phyloP scores from a whole-genome alignment of 305 asterid genomes.

The Fraxinus velutina region DNA sequence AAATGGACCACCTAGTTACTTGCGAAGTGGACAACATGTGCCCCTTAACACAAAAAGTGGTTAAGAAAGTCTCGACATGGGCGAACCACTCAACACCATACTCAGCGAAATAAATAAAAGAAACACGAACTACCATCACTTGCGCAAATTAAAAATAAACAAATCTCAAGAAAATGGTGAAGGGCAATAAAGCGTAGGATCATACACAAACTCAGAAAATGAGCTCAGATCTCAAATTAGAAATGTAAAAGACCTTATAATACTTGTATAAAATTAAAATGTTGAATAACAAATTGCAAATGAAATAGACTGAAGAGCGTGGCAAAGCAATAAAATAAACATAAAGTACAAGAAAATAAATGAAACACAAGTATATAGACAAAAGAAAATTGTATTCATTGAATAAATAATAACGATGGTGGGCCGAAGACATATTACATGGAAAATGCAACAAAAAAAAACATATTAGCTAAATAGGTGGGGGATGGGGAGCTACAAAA shows the following conservation, averaged over 20 bases:
- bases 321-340: no score
- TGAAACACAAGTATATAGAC: not conserved
- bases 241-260: not conserved
- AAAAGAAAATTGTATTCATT: not conserved
- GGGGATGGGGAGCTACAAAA: no score
- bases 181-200: not conserved
- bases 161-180: not conserved
- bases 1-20: not conserved
- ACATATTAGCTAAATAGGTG: no score
- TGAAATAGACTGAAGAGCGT: not conserved
- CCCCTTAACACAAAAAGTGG: not conserved
- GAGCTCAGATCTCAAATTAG: not conserved
- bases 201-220: not conserved
- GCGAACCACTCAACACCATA: not conserved
- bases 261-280: not conserved
- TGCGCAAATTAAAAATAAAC: no score
- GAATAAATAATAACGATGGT: not conserved
- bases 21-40: not conserved
- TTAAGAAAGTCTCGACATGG: not conserved
- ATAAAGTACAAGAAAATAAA: not conserved
- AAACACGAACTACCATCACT: not conserved
- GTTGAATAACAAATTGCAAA: no score
- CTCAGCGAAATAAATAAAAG: not conserved
- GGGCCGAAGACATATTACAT: no score
- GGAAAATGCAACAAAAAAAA: no score